Percentiles rank a stretch among this genome's conserved stretches.
Evolutionary conservation across 352 stramenopile genomes (phyloP).

Genomic region (Peronosclerospora sorghi): DNA sequence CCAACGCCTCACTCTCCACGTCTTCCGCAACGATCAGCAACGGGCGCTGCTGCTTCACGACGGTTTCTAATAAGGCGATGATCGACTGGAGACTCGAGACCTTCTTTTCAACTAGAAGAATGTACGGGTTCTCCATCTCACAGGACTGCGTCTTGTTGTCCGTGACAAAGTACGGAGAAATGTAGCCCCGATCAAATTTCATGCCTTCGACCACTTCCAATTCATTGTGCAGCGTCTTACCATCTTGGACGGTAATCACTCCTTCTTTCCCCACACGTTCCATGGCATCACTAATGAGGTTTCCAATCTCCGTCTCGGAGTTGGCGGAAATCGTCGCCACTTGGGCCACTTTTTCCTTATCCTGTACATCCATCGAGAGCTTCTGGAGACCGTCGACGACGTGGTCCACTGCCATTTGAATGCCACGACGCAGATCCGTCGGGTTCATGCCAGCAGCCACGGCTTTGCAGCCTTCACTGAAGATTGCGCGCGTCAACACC

Average conservation of each 20-base stretch:
- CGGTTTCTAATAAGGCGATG: constrained; percentile 94
- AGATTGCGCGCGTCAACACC: constrained; percentile 97
- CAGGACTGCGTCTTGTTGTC: constrained; percentile 98
- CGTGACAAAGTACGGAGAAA: constrained; percentile 99
- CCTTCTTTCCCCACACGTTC: constrained; percentile 99
- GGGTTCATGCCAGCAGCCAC: constrained; percentile 99
- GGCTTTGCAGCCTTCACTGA: constrained; percentile 97
- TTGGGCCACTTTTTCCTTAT: constrained; percentile 98
- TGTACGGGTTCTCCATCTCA: constrained; percentile 98
- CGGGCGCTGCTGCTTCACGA: constrained; percentile 94
- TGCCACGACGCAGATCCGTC: constrained; percentile 96
- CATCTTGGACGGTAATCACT: constrained; percentile 97
- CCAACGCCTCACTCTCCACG: constrained; percentile 97
- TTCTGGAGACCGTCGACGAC: constrained; percentile 92
- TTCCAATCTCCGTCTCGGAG: constrained; percentile 95
- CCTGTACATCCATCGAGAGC: constrained; percentile 95
- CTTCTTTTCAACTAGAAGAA: constrained; percentile 99
- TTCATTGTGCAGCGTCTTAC: constrained; percentile 99
- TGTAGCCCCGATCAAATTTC: constrained; percentile 99
- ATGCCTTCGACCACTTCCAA: constrained; percentile 99
- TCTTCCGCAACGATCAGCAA: constrained; percentile 99
- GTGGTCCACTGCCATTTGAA: constrained; percentile 95
- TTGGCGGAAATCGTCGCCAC: constrained; percentile 99
- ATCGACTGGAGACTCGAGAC: constrained; percentile 94
- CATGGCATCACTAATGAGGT: constrained; percentile 98